A percentile compares a stretch with the other conserved stretches of the same genome.
Evolutionary conservation across 192 early-diverging fungal genomes (phyloP).

Genomic region (Funneliformis geosporum): DNA sequence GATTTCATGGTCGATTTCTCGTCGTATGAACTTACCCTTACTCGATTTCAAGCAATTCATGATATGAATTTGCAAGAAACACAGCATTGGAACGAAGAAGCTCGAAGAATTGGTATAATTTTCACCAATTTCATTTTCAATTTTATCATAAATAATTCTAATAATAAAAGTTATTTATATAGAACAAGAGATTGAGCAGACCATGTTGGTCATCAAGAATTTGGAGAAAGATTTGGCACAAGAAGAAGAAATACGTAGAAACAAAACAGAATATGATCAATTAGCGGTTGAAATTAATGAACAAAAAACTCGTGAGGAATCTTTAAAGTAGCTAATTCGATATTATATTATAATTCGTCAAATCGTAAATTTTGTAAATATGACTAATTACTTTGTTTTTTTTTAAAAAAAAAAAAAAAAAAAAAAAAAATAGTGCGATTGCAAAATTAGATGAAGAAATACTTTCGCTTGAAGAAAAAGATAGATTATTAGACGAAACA

Average conservation of each 20-base stretch:
- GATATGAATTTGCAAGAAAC: slow-evolving; percentile 18
- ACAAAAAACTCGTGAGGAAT: slow-evolving; percentile 19
- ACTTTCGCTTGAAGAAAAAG: slow-evolving; percentile 9
- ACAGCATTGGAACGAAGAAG: slow-evolving; percentile 17
- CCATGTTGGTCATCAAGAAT: background rate
- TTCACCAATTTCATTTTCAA: background rate
- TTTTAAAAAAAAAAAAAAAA: background rate
- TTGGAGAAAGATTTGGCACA: slow-evolving; percentile 5
- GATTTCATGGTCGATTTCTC: slow-evolving; percentile 23
- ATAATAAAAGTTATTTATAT: background rate
- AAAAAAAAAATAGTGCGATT: background rate
- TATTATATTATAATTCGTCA: background rate
- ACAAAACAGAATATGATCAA: slow-evolving; percentile 14
- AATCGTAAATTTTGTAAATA: background rate
- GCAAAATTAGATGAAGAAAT: slow-evolving; percentile 20
- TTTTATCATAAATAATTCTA: background rate
- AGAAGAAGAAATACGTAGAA: slow-evolving; percentile 21
- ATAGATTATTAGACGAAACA: background rate
- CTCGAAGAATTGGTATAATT: slow-evolving; percentile 15
- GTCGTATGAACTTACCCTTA: slow-evolving; percentile 10
- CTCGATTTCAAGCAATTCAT: slow-evolving; percentile 23
- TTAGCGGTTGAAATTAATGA: slow-evolving; percentile 8
- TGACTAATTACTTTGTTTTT: background rate
- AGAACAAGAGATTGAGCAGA: slow-evolving; percentile 1
- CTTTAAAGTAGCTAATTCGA: background rate